phyloP scores from a whole-genome alignment of 164 flowering plant species.

The Stephania yunnanensis region DNA sequence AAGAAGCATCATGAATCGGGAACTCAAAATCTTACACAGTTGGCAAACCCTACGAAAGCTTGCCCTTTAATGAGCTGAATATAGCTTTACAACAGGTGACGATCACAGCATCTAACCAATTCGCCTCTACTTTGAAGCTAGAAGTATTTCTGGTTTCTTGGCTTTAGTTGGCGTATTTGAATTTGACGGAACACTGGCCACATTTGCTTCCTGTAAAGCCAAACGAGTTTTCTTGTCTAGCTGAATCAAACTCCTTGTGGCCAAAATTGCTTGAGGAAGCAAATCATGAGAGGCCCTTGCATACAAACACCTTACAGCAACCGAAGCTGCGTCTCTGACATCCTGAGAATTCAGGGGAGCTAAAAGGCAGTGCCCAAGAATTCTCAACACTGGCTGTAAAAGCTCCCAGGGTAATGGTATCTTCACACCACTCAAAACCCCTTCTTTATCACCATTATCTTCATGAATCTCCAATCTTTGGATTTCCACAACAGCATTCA shows the following conservation, averaged over 20 bases:
- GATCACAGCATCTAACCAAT: constrained; percentile 1
- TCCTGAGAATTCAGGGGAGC: constrained; percentile 72
- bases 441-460: constrained; percentile 7
- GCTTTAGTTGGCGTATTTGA: constrained; percentile 74
- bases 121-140: constrained; percentile 66
- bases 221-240: constrained; percentile 62
- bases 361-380: constrained; percentile 80
- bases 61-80: constrained; percentile 8
- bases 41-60: neutral
- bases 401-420: constrained; percentile 97
- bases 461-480: constrained; percentile 29
- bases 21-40: neutral
- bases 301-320: constrained; percentile 72
- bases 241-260: constrained; percentile 76
- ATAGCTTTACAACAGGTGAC: constrained; percentile 12
- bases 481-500: constrained; percentile 27
- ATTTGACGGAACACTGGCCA: constrained; percentile 46
- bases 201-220: constrained; percentile 38
- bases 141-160: constrained; percentile 80
- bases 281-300: constrained; percentile 90
- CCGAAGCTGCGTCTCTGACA: constrained; percentile 66
- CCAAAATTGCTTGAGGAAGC: constrained; percentile 79
- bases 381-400: constrained; percentile 69
- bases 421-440: constrained; percentile 36
- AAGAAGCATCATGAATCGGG: neutral